Evolutionary conservation across 2,329 filamentous ascomycete genomes (phyloP).

Genomic region (Cadophora sp.): DNA sequence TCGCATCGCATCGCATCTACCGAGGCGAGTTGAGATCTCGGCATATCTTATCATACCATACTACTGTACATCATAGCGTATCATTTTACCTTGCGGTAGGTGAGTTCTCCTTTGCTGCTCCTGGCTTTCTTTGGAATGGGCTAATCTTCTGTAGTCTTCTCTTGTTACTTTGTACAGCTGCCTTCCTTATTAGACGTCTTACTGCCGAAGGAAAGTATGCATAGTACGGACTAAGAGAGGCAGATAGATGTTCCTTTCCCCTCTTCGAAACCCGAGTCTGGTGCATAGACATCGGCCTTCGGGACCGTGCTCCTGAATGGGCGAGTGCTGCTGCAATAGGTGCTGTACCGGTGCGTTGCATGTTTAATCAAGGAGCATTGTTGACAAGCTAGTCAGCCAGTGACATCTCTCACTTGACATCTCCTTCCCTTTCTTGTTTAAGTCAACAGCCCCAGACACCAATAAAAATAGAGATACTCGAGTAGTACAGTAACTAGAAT

Average conservation of each 20-base stretch:
- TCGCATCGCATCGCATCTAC: neutral
- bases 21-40: neutral
- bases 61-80: neutral
- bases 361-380: neutral
- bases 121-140: neutral
- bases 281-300: neutral
- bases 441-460: neutral
- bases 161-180: too few species aligned
- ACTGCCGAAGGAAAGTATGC: neutral
- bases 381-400: neutral
- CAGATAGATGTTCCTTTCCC: neutral
- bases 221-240: neutral
- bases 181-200: neutral
- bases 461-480: too few species aligned
- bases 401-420: neutral
- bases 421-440: neutral
- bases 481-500: too few species aligned
- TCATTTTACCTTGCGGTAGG: neutral
- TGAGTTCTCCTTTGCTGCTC: neutral
- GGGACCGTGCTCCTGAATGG: constrained; percentile 7
- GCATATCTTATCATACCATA: neutral
- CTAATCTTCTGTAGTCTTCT: neutral
- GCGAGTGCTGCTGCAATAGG: neutral
- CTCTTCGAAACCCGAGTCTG: neutral
- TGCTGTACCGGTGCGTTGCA: constrained; percentile 6